Conservation (phyloP, 2,329 filamentous ascomycete genomes). For the Madurella fahalii region DNA sequence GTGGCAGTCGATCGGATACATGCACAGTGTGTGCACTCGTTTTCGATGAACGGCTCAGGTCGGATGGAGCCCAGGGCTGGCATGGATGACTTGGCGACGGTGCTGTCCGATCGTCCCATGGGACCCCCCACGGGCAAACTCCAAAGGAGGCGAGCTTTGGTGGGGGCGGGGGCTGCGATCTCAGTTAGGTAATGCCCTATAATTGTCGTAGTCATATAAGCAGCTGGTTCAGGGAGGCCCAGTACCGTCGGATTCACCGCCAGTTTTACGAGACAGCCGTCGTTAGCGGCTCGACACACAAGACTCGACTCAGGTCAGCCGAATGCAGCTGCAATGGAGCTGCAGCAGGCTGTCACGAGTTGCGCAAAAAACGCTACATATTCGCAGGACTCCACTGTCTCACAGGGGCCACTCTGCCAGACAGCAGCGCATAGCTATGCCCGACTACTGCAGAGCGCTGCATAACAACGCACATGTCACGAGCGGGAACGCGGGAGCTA, state of each 20-base stretch:
- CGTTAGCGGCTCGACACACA: neutral
- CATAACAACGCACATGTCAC: conserved; percentile 2
- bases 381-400: conserved; percentile 8
- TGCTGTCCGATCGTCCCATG: too few relatives aligned
- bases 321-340: conserved; percentile 8
- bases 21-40: conserved; percentile 8
- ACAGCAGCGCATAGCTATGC: neutral
- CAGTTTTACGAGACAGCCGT: neutral
- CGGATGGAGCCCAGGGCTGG: neutral
- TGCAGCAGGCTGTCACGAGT: conserved; percentile 19
- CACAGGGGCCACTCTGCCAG: conserved; percentile 5
- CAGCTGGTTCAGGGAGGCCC: neutral
- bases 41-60: too few relatives aligned
- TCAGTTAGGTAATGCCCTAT: too few relatives aligned
- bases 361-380: conserved; percentile 5
- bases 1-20: conserved; percentile 15
- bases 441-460: conserved; percentile 1
- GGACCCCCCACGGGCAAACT: neutral
- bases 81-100: neutral
- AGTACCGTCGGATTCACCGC: neutral
- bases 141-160: neutral
- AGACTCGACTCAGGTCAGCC: neutral
- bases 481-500: conserved; percentile 17
- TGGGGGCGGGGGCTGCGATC: neutral
- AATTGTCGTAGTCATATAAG: neutral